phyloP scores from a whole-genome alignment of 257 asterid species.

The Solanum pennellii region DNA sequence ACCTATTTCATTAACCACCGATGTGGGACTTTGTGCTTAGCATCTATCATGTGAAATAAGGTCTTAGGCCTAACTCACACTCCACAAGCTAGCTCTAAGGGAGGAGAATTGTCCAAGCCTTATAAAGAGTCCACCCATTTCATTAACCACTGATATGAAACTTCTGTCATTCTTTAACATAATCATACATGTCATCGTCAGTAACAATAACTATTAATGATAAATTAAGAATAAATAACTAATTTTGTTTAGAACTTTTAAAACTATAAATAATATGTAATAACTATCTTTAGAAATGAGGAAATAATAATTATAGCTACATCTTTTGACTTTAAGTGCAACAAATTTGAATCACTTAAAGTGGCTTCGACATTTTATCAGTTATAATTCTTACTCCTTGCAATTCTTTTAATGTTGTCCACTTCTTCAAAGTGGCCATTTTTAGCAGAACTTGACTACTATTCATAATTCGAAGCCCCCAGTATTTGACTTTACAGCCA shows the following conservation, averaged over 20 bases:
- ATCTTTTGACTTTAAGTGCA: not conserved
- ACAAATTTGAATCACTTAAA: not conserved
- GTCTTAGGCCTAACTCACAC: too few species aligned
- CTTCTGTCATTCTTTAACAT: too few species aligned
- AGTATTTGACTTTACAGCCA: not conserved
- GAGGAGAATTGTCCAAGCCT: too few species aligned
- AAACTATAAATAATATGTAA: not conserved
- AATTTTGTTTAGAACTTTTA: not conserved
- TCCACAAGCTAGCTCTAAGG: too few species aligned
- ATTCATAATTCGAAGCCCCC: not conserved
- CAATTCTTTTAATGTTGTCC: not conserved
- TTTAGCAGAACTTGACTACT: not conserved
- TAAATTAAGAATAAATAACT: not conserved
- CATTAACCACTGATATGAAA: rapidly evolving
- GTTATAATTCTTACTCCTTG: not conserved
- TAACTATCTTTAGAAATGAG: not conserved
- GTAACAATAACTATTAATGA: not conserved
- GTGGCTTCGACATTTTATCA: not conserved
- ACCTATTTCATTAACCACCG: too few species aligned
- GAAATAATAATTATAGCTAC: not conserved
- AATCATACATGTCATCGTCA: too few species aligned
- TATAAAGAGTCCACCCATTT: too few species aligned
- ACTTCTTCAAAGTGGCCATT: not conserved
- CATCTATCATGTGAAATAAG: too few species aligned
- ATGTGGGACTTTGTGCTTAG: too few species aligned